These are phyloP conservation scores for Coemansia aciculifera DNA, from an alignment of 192 early-diverging fungal genomes.

Conservation along the genomic window DNA sequence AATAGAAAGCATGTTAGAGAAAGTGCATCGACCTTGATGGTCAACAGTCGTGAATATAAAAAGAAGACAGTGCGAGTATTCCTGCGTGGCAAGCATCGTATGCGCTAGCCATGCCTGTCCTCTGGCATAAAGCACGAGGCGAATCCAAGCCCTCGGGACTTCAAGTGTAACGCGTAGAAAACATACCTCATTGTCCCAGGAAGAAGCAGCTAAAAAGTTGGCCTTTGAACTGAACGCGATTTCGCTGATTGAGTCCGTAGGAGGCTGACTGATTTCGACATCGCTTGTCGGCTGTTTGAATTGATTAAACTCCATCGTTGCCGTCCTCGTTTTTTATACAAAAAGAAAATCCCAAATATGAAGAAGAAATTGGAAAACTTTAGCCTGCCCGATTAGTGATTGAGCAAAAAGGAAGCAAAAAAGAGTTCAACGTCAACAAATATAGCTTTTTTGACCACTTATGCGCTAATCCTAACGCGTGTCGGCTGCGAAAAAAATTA, in stretches of 20 bases:
- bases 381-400: background rate
- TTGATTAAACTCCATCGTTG: constrained; percentile 16
- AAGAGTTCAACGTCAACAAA: background rate
- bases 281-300: constrained; percentile 37
- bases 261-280: constrained; percentile 61
- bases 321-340: background rate
- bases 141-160: background rate
- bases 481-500: background rate
- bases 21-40: background rate
- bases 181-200: constrained; percentile 80
- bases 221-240: constrained; percentile 79
- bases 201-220: constrained; percentile 82
- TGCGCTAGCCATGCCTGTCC: background rate
- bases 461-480: background rate
- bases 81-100: background rate
- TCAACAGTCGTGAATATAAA: background rate
- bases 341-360: background rate
- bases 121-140: background rate
- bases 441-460: background rate
- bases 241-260: constrained; percentile 76
- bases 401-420: background rate
- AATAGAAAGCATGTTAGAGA: background rate
- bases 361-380: background rate
- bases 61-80: background rate
- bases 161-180: background rate